Conservation (phyloP, 345 rosid genomes). For the Citrus inodora region DNA sequence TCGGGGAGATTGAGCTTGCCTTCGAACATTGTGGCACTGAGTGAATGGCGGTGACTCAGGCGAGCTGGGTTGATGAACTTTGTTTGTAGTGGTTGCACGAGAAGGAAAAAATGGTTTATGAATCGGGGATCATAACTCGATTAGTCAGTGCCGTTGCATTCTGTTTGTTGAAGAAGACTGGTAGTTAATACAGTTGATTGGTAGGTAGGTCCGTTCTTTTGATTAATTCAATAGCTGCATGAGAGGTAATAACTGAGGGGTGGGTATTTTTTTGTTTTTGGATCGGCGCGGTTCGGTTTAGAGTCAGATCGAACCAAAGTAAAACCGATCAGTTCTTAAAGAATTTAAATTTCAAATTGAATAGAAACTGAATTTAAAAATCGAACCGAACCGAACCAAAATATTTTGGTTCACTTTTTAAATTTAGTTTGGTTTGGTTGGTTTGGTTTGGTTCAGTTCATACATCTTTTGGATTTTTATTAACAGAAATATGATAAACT, state of each 20-base stretch:
- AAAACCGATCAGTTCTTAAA: too few species aligned
- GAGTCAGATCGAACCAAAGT: fast-evolving
- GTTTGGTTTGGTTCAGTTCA: too few species aligned
- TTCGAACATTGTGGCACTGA: conserved; percentile 40
- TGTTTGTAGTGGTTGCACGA: conserved; percentile 10
- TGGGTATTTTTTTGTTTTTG: too few species aligned
- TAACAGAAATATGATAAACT: too few species aligned
- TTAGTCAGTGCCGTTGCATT: neutral
- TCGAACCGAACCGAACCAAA: fast-evolving
- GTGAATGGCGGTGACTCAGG: conserved; percentile 8
- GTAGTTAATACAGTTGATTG: conserved; percentile 43
- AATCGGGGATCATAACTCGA: conserved; percentile 8
- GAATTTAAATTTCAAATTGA: too few species aligned
- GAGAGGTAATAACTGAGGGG: neutral
- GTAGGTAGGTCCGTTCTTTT: conserved; percentile 15
- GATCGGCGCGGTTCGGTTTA: too few species aligned
- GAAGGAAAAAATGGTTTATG: neutral
- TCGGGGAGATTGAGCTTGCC: conserved; percentile 52
- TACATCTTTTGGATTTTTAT: too few species aligned
- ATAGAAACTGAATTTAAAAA: too few species aligned
- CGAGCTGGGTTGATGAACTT: neutral
- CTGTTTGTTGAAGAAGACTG: conserved; percentile 21
- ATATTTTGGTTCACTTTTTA: fast-evolving
- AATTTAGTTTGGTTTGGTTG: too few species aligned
- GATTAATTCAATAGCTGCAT: neutral